Conservation (phyloP, 106 monocot species). For the Dendrobium catenatum region DNA sequence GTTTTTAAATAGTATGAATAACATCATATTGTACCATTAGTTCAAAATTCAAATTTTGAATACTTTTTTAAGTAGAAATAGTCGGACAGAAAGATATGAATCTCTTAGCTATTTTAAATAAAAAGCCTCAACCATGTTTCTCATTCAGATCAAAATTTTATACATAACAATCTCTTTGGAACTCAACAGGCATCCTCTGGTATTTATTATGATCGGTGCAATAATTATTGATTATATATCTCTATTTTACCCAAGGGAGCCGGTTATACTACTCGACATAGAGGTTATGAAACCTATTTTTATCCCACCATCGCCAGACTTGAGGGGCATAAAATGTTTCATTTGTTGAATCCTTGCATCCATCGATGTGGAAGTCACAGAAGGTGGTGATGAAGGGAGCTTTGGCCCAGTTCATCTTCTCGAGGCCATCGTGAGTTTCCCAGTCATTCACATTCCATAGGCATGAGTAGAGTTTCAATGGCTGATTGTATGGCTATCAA, state of each 20-base stretch:
- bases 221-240: constrained; percentile 27
- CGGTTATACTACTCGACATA: constrained; percentile 16
- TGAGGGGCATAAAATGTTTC: constrained; percentile 23
- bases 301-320: constrained; percentile 30
- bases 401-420: constrained; percentile 30
- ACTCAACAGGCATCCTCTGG: constrained; percentile 17
- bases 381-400: constrained; percentile 25
- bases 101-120: too few relatives aligned
- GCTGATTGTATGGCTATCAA: constrained; percentile 24
- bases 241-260: constrained; percentile 8
- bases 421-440: constrained; percentile 24
- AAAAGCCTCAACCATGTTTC: too few relatives aligned
- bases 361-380: constrained; percentile 19
- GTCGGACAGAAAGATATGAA: too few relatives aligned
- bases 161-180: constrained; percentile 8
- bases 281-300: constrained; percentile 25
- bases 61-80: too few relatives aligned
- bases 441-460: constrained; percentile 33
- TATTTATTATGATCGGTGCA: constrained; percentile 15
- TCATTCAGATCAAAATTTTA: not conserved
- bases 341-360: constrained; percentile 20
- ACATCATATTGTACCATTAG: too few relatives aligned
- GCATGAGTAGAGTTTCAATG: constrained; percentile 36
- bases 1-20: too few relatives aligned
- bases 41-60: too few relatives aligned